A percentile compares a stretch with the other conserved stretches of the same genome.
These are phyloP conservation scores for Poa annua DNA, from an alignment of 176 grass and related monocot genomes.

Conservation along the genomic window DNA sequence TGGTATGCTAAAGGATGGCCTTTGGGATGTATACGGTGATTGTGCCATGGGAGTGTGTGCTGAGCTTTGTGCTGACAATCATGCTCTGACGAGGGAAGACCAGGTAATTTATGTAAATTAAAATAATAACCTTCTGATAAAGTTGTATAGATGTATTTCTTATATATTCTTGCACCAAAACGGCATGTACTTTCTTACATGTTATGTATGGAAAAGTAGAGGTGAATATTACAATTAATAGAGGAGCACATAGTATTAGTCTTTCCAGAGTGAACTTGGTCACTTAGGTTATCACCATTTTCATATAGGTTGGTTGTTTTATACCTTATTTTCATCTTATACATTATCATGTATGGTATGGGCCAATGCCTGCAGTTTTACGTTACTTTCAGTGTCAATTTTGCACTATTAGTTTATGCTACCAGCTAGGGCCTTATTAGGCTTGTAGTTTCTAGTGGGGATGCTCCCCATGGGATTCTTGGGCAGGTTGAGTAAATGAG, in stretches of 20 bases:
- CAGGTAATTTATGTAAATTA: constrained; percentile 51
- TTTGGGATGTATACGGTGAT: constrained; percentile 84
- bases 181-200: not conserved
- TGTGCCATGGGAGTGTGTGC: constrained; percentile 86
- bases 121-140: not conserved
- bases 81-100: constrained; percentile 77
- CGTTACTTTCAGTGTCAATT: not conserved
- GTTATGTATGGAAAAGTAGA: not conserved
- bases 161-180: constrained; percentile 19
- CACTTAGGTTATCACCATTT: not conserved
- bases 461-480: not conserved
- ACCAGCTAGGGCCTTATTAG: not conserved
- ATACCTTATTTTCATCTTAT: not conserved
- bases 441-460: not conserved
- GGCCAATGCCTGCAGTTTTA: not conserved
- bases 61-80: constrained; percentile 88
- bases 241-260: not conserved
- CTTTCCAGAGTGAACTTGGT: constrained; percentile 9
- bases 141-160: not conserved
- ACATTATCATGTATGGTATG: not conserved
- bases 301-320: not conserved
- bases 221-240: constrained; percentile 27
- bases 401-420: not conserved
- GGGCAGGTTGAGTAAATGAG: not conserved
- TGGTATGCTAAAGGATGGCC: constrained; percentile 86